phyloP scores from a whole-genome alignment of 2,329 filamentous ascomycete genomes.

The Aspergillus novoparasiticus region DNA sequence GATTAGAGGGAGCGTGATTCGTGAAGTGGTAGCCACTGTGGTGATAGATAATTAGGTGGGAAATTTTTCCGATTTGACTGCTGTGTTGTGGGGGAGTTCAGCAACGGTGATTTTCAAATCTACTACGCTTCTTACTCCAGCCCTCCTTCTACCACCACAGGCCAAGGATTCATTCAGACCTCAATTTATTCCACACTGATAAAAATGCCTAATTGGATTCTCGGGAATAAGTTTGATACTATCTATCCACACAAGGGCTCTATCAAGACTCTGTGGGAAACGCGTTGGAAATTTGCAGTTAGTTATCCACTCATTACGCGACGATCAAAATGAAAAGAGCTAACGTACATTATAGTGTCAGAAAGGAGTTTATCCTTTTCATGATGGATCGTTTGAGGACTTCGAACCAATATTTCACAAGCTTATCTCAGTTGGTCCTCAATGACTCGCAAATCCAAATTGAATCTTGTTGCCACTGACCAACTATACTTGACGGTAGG shows the following conservation, averaged over 20 bases:
- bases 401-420: slow-evolving; percentile 70
- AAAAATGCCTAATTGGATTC: slow-evolving; percentile 33
- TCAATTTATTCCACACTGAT: background rate
- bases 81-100: background rate
- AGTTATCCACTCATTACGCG: slow-evolving; percentile 22
- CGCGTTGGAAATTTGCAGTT: slow-evolving; percentile 72
- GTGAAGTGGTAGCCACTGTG: background rate
- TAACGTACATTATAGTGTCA: slow-evolving; percentile 45
- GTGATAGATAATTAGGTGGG: background rate
- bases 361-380: slow-evolving; percentile 72
- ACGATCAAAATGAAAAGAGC: background rate
- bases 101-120: background rate
- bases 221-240: slow-evolving; percentile 52
- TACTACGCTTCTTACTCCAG: background rate
- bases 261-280: slow-evolving; percentile 70
- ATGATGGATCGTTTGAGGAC: slow-evolving; percentile 69
- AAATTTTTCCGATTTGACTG: background rate
- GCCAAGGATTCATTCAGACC: background rate
- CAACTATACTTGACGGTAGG: slow-evolving; percentile 29
- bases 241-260: slow-evolving; percentile 60
- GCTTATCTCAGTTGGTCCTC: slow-evolving; percentile 55
- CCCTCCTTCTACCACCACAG: background rate
- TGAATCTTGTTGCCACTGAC: background rate
- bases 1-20: background rate
- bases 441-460: background rate